Conservation (phyloP, 805 yeast species). For the Torulaspora franciscae region DNA sequence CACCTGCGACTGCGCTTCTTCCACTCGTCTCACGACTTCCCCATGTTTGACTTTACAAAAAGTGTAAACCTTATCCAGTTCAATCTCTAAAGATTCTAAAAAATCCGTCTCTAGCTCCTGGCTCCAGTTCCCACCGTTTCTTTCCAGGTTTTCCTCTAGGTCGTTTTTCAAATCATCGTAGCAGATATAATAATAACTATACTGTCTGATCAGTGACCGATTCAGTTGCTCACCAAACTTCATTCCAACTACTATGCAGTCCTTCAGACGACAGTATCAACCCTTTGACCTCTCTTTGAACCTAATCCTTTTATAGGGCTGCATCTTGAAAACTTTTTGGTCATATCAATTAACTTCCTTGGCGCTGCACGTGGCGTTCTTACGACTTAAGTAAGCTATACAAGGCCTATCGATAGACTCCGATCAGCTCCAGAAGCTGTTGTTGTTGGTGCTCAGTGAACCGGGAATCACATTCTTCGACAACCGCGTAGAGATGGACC, state of each 20-base stretch:
- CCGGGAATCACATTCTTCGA: constrained; percentile 90
- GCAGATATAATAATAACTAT: constrained; percentile 82
- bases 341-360: neutral
- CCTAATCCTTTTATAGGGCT: neutral
- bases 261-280: neutral
- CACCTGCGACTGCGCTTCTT: constrained; percentile 72
- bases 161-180: constrained; percentile 87
- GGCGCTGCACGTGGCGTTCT: neutral
- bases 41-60: constrained; percentile 85
- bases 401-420: constrained; percentile 31
- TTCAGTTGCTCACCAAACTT: constrained; percentile 94
- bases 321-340: neutral
- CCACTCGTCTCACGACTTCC: constrained; percentile 80
- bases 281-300: neutral
- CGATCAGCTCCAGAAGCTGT: constrained; percentile 51
- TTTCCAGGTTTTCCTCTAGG: constrained; percentile 60
- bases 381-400: neutral
- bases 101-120: constrained; percentile 78
- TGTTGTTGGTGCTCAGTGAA: constrained; percentile 64
- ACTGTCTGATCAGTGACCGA: constrained; percentile 83
- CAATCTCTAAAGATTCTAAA: constrained; percentile 66
- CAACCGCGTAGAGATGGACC: constrained; percentile 71
- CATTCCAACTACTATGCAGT: constrained; percentile 43
- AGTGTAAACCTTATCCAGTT: constrained; percentile 87
- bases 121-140: constrained; percentile 59